phyloP scores from a whole-genome alignment of 768 basidiomycete species.

The Lactifluus volemus region DNA sequence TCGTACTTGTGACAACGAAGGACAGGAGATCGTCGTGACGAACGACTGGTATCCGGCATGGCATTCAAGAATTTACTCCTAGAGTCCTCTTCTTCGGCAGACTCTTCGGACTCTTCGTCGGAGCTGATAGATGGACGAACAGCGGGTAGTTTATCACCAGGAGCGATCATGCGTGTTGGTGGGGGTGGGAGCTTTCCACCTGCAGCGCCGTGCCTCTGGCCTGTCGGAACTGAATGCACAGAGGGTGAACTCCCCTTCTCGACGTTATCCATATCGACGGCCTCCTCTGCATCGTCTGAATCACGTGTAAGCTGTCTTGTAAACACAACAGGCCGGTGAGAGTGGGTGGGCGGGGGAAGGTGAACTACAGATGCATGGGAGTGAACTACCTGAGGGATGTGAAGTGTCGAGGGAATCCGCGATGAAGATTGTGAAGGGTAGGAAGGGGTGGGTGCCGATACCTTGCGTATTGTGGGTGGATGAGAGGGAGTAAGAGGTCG shows the following conservation, averaged over 20 bases:
- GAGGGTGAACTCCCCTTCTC: not conserved
- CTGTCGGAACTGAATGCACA: not conserved
- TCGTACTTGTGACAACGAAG: slow-evolving; percentile 28
- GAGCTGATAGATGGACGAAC: slow-evolving; percentile 40
- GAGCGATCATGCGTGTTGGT: slow-evolving; percentile 62
- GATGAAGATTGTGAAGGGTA: not conserved
- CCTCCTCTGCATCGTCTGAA: slow-evolving; percentile 1
- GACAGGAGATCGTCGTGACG: slow-evolving; percentile 47
- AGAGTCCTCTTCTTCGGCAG: slow-evolving; percentile 41
- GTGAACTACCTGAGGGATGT: not conserved
- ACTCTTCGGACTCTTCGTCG: slow-evolving; percentile 34
- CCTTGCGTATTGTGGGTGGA: not conserved
- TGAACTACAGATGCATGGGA: not conserved
- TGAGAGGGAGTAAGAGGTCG: not conserved
- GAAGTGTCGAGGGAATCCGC: not conserved
- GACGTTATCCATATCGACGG: not conserved
- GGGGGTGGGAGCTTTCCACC: slow-evolving; percentile 49
- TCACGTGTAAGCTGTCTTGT: not conserved
- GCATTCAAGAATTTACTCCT: slow-evolving; percentile 36
- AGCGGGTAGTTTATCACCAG: slow-evolving; percentile 63
- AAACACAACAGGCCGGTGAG: not conserved
- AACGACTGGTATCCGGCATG: slow-evolving; percentile 60
- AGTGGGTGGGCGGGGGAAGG: not conserved
- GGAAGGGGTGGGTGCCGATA: not conserved
- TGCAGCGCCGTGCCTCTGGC: not conserved